Evolutionary conservation across 345 rosid species (phyloP).

Genomic region (Hevea brasiliensis): DNA sequence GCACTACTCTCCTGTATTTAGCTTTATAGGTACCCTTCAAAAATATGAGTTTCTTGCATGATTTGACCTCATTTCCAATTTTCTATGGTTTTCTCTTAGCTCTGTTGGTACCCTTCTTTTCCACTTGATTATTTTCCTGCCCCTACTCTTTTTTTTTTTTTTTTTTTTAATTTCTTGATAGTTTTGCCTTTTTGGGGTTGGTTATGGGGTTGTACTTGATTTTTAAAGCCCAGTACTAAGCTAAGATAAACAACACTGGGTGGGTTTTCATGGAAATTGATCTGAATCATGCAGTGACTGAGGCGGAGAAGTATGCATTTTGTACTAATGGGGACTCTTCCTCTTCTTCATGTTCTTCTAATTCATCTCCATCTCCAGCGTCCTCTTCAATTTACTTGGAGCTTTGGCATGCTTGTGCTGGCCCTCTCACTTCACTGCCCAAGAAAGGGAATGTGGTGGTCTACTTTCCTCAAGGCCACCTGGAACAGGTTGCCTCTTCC

Average conservation of each 20-base stretch:
- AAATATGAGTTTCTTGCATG: slow-evolving; percentile 21
- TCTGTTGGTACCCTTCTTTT: slow-evolving; percentile 32
- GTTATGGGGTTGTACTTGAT: slow-evolving; percentile 28
- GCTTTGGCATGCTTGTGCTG: slow-evolving; percentile 96
- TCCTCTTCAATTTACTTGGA: slow-evolving; percentile 69
- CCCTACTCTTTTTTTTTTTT: slow-evolving; percentile 11
- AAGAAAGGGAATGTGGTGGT: slow-evolving; percentile 77
- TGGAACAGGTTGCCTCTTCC: slow-evolving; percentile 61
- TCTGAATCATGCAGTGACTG: slow-evolving; percentile 72
- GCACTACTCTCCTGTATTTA: slow-evolving; percentile 28
- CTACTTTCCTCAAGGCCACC: slow-evolving; percentile 86
- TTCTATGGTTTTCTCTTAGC: slow-evolving; percentile 19
- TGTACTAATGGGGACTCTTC: slow-evolving; percentile 52
- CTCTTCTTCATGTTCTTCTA: slow-evolving; percentile 50
- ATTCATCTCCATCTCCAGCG: slow-evolving; percentile 47
- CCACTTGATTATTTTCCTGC: slow-evolving; percentile 28
- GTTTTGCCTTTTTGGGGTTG: slow-evolving; percentile 12
- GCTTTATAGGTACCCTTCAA: slow-evolving; percentile 25
- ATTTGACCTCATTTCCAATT: slow-evolving; percentile 38
- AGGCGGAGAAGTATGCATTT: slow-evolving; percentile 55
- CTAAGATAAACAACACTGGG: slow-evolving; percentile 5
- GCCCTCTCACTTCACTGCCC: slow-evolving; percentile 77
- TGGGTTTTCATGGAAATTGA: slow-evolving; percentile 81
- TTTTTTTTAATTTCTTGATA: slow-evolving; percentile 10
- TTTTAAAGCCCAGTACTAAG: not conserved